Conservation (phyloP, 495 filamentous ascomycete genomes). For the Annulohypoxylon bovei region DNA sequence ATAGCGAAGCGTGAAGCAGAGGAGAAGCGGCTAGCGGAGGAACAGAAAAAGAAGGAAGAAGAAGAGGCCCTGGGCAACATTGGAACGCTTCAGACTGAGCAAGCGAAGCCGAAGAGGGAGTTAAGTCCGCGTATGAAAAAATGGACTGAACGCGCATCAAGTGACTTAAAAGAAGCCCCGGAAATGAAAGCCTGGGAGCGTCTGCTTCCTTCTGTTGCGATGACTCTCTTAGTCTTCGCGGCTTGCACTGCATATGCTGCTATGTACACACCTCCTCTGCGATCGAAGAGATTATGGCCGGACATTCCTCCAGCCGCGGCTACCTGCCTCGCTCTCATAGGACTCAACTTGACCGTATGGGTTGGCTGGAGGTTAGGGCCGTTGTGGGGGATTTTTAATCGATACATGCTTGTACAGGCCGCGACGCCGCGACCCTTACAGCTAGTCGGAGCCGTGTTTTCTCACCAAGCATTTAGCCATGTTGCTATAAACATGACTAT, state of each 20-base stretch:
- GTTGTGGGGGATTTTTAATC: slow-evolving; percentile 78
- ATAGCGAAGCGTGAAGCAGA: slow-evolving; percentile 52
- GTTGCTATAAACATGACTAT: slow-evolving; percentile 74
- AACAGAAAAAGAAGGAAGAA: slow-evolving; percentile 59
- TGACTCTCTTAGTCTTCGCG: slow-evolving; percentile 63
- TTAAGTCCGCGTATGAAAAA: slow-evolving; percentile 51
- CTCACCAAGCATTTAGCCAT: slow-evolving; percentile 76
- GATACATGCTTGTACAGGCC: slow-evolving; percentile 77
- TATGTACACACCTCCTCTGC: slow-evolving; percentile 70
- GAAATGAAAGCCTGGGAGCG: slow-evolving; percentile 64
- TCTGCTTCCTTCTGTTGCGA: slow-evolving; percentile 69
- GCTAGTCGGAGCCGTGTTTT: slow-evolving; percentile 78
- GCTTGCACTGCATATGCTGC: slow-evolving; percentile 64
- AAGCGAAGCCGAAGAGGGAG: slow-evolving; percentile 39
- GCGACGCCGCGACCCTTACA: slow-evolving; percentile 71
- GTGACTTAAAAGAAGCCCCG: slow-evolving; percentile 57
- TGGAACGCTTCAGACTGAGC: slow-evolving; percentile 59
- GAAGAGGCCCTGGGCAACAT: slow-evolving; percentile 64
- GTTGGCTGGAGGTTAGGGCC: slow-evolving; percentile 74
- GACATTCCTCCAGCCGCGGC: slow-evolving; percentile 81
- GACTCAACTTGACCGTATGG: slow-evolving; percentile 70
- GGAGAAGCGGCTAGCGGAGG: slow-evolving; percentile 51
- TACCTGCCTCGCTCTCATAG: slow-evolving; percentile 74
- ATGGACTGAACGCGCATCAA: slow-evolving; percentile 49
- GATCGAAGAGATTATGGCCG: slow-evolving; percentile 71